Conservation (phyloP, 2,329 filamentous ascomycete genomes). For the Scortechinia acanthostroma region DNA sequence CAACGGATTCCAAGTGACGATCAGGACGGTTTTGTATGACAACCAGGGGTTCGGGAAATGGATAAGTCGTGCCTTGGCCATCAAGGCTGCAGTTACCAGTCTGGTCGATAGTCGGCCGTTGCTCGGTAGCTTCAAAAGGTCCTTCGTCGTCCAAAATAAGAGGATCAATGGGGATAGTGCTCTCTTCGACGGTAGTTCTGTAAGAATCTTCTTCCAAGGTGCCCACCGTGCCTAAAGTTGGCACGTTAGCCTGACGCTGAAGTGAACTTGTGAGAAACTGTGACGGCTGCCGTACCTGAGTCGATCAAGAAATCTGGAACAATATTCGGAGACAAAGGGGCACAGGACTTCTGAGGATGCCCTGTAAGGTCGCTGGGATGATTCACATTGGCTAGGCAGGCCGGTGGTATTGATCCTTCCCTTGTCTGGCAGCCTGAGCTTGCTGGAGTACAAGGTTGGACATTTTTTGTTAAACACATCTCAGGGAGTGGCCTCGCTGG, state of each 20-base stretch:
- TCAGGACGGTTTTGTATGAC: not conserved
- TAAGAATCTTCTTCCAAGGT: not conserved
- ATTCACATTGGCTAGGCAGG: not conserved
- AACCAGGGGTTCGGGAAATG: not conserved
- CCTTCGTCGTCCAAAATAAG: not conserved
- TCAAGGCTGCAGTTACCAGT: not conserved
- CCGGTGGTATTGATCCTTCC: not conserved
- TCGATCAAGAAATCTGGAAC: not conserved
- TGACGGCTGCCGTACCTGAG: no score
- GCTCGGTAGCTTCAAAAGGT: not conserved
- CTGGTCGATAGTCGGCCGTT: not conserved
- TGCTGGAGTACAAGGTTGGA: not conserved
- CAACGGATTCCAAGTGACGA: not conserved
- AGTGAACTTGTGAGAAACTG: no score
- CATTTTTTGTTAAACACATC: not conserved
- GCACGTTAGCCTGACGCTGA: not conserved
- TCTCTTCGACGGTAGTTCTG: not conserved
- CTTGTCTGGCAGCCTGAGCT: not conserved
- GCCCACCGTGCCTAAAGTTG: not conserved
- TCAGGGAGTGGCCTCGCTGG: not conserved
- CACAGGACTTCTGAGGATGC: not conserved
- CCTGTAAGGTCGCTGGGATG: not conserved
- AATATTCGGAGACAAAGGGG: not conserved
- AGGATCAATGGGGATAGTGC: not conserved
- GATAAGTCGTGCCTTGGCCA: not conserved